Evolutionary conservation across 2,329 filamentous ascomycete species (phyloP).

Genomic region (Dryadomyces quercivorus): DNA sequence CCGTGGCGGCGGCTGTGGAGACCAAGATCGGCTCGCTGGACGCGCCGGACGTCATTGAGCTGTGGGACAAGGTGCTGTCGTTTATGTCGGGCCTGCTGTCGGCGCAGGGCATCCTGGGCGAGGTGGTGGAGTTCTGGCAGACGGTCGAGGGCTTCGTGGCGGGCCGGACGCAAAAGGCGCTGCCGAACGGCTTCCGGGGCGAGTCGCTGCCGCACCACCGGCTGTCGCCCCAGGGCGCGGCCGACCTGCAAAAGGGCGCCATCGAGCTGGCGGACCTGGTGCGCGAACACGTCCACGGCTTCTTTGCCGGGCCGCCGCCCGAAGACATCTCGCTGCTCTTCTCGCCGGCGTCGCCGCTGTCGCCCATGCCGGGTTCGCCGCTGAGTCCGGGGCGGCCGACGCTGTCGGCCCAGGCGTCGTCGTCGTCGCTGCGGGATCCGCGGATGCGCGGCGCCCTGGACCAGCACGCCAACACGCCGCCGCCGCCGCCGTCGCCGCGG

Average conservation of each 20-base stretch:
- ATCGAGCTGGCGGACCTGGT: slow-evolving; percentile 74
- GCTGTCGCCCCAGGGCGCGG: slow-evolving; percentile 57
- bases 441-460: slow-evolving; percentile 61
- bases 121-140: slow-evolving; percentile 90
- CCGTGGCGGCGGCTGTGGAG: slow-evolving; percentile 28
- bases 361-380: slow-evolving; percentile 57
- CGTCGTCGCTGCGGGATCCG: slow-evolving; percentile 51
- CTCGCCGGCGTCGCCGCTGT: slow-evolving; percentile 72
- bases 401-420: slow-evolving; percentile 27
- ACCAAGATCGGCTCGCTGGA: slow-evolving; percentile 58
- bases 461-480: slow-evolving; percentile 40
- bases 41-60: slow-evolving; percentile 65
- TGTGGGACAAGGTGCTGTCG: slow-evolving; percentile 80
- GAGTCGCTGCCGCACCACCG: slow-evolving; percentile 73
- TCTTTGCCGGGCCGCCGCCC: slow-evolving; percentile 79
- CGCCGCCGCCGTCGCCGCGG: slow-evolving; percentile 65
- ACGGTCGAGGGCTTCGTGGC: slow-evolving; percentile 82
- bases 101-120: slow-evolving; percentile 68
- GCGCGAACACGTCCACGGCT: slow-evolving; percentile 63
- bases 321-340: slow-evolving; percentile 84
- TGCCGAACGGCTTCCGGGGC: slow-evolving; percentile 72
- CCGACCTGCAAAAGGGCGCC: slow-evolving; percentile 63
- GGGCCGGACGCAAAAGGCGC: slow-evolving; percentile 65
- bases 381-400: not conserved
- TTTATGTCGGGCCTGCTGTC: slow-evolving; percentile 68